Base-by-base conservation (phyloP, 1,284 basidiomycete species). In the Gastroboletus turbinatus region DNA sequence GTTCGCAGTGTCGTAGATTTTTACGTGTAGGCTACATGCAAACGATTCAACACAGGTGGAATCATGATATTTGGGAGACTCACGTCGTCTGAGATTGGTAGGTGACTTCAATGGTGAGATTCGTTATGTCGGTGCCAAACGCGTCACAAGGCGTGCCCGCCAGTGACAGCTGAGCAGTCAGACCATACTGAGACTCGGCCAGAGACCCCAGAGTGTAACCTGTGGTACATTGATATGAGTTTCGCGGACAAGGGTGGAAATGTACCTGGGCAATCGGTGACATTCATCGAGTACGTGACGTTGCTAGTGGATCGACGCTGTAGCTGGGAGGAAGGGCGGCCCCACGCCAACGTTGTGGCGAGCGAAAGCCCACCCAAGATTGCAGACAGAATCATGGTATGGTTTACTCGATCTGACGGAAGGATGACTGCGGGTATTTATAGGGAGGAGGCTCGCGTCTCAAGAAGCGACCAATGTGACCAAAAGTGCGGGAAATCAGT, bases 1-100 rank as follows among this genome's bases (percentile, higher is more conserved):
- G 36, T 83, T 73, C 3, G 75, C 79, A 1, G 82, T 81, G 67
- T 93, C 91, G 63, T 79, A 85, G 32, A 93, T 86, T 66, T 91
- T 86, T 27, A 94, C 88, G 55, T 87, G 90, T 9, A 94, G 76
- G 38, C 87, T 89, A 19, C 50, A 29, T 8, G 25, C 27, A 43
- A 47, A 42, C 4, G 17, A 55, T 45, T 57, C 6, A 36, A 39
- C 36, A 43, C 4, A 6, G 10, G 33, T 4, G 2, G 3, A 35
- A 29, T 2, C 1, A 29, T 14, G 36, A 27, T 32, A 36, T 33
- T 44, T 19, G 45, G 55, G 39, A 40, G 62, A 61, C 83, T 50
- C 35, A 73, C 85, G 53, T 67, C 2, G 62, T 72, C 33, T 71
- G 65, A 2, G 81, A 80, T 65, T 91, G 87, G 61, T 88, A 88